Conservation (phyloP, 2,329 filamentous ascomycete species). For the Hymenoscyphus fraxineus region DNA sequence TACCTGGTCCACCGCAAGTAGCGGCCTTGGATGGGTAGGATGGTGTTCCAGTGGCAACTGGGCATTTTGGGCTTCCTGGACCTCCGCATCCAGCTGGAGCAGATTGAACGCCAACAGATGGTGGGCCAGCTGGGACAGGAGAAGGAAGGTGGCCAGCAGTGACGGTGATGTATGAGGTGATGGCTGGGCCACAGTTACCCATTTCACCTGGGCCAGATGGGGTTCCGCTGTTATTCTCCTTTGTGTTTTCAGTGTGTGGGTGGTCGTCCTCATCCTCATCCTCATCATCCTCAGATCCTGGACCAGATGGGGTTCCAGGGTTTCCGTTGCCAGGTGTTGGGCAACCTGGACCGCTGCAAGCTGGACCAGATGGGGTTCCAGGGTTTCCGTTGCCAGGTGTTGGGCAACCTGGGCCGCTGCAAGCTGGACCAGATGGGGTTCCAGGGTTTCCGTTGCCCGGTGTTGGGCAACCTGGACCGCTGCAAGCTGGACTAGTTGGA, state of each 20-base stretch:
- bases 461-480: slow-evolving; percentile 4
- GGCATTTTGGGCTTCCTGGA: background rate
- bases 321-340: background rate
- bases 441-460: background rate
- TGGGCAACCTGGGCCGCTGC: slow-evolving; percentile 2
- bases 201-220: background rate
- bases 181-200: background rate
- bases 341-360: slow-evolving; percentile 1
- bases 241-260: too few relatives aligned
- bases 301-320: background rate
- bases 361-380: background rate
- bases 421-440: background rate
- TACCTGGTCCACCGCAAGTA: background rate
- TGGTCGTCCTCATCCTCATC: too few relatives aligned
- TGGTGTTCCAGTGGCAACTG: slow-evolving; percentile 5
- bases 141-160: background rate
- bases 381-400: background rate
- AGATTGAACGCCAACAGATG: slow-evolving; percentile 11
- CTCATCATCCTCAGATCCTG: too few relatives aligned
- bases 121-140: background rate
- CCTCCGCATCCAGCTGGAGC: background rate
- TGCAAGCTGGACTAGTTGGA: background rate
- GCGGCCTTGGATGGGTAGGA: background rate
- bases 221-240: background rate
- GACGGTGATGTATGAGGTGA: slow-evolving; percentile 9